phyloP scores from a whole-genome alignment of 768 basidiomycete species.

The Mycena kentingensis region DNA sequence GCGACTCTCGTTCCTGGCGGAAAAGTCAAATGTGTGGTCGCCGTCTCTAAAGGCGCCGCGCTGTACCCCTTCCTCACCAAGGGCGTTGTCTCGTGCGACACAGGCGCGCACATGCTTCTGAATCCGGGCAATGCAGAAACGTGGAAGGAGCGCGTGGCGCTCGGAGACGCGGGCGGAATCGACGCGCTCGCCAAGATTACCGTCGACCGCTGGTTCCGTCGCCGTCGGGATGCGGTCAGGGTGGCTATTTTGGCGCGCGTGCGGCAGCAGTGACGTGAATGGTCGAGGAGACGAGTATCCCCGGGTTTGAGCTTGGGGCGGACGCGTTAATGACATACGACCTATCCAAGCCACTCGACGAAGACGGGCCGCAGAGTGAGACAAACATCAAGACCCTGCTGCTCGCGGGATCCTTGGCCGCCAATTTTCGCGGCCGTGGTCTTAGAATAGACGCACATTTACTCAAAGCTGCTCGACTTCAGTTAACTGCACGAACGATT shows the following conservation, averaged over 20 bases:
- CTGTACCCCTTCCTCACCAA: constrained; percentile 37
- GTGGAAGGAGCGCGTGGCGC: constrained; percentile 50
- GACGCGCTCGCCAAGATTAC: constrained; percentile 42
- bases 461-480: too few relatives aligned
- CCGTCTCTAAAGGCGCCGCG: constrained; percentile 55
- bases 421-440: too few relatives aligned
- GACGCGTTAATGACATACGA: constrained; percentile 53
- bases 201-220: constrained; percentile 51
- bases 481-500: too few relatives aligned
- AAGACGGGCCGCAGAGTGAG: constrained; percentile 27
- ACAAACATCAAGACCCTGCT: constrained; percentile 39
- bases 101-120: constrained; percentile 44
- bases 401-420: constrained; percentile 50
- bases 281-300: constrained; percentile 37
- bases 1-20: constrained; percentile 33
- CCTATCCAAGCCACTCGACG: constrained; percentile 30
- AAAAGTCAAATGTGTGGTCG: constrained; percentile 47
- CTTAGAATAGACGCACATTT: too few relatives aligned
- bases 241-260: constrained; percentile 19
- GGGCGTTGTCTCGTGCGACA: constrained; percentile 52
- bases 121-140: constrained; percentile 49
- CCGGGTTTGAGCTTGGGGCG: constrained; percentile 45
- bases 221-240: constrained; percentile 34
- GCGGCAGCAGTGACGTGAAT: constrained; percentile 37
- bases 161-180: constrained; percentile 44